Evolutionary conservation across 192 early-diverging fungal genomes (phyloP), one percentile per base, ranked within the genome.

Genomic region (Glomus cerebriforme): DNA sequence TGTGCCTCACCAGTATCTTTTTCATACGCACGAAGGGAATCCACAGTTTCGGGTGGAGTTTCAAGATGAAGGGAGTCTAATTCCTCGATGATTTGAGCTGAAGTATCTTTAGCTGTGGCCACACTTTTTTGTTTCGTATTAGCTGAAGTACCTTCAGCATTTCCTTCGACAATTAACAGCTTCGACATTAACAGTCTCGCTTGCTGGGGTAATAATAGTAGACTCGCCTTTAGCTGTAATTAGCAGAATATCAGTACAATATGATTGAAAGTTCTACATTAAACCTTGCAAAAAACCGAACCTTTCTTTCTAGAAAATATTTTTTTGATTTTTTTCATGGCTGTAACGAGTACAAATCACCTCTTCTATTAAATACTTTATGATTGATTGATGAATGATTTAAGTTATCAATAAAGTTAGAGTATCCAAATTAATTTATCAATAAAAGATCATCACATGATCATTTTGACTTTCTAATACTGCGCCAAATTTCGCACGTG

Each of bases 1-100:
- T 72, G 70, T 45, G 17, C 70, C 19, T 72, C 9, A 4, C 15
- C 70, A 3, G 37, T 9, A 10, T 45, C 27, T 72, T 72, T 26
- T 10, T 72, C 70, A 72, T 72, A 72, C 10, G 43, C 43, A 26
- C 35, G 70, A 45, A 72, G 70, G 19, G 70, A 72, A 7, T 72
- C 39, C 10, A 72, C 37, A 47, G 70, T 72, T 72, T 72, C 70
- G 22, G 70, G 19, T 72, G 37, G 37, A 72, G 70, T 26, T 1
- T 72, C 15, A 72, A 47, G 70, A 72, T 45, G 39, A 72, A 72
- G 70, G 39, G 43, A 1, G 27, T 72, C 70, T 45, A 72, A 17
- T 45, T 29, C 34, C 34, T 72, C n/a, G n/a, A n/a, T n/a, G n/a
- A n/a, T n/a, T n/a, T n/a, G n/a, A n/a, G n/a, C n/a, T n/a, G n/a